Evolutionary conservation across 345 rosid species (phyloP).

Genomic region (Eucalyptus grandis): DNA sequence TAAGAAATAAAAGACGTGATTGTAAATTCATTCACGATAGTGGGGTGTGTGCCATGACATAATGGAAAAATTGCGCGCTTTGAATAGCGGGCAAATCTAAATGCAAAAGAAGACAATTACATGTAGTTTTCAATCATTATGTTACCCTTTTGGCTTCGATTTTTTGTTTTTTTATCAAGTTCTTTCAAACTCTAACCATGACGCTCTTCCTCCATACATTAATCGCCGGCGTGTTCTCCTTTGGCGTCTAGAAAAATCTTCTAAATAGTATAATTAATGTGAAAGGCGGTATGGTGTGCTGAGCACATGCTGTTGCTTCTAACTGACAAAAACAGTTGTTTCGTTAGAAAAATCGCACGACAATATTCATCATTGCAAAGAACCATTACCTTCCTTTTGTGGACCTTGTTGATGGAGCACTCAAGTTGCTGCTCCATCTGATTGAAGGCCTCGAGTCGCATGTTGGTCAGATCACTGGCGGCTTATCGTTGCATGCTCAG

Average conservation of each 20-base stretch:
- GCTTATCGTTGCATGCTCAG: conserved; percentile 15
- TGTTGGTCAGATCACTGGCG: conserved; percentile 1
- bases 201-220: background rate
- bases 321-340: background rate
- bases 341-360: background rate
- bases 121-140: background rate
- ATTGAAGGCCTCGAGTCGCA: conserved; percentile 2
- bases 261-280: background rate
- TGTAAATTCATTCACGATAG: background rate
- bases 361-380: background rate
- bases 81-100: background rate
- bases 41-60: background rate
- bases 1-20: background rate
- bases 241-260: background rate
- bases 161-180: background rate
- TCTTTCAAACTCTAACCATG: background rate
- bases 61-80: background rate
- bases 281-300: background rate
- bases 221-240: background rate
- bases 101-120: background rate
- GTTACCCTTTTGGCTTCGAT: background rate
- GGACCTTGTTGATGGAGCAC: conserved; percentile 16
- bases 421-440: conserved; percentile 13
- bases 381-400: conserved; percentile 9
- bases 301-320: background rate